These are phyloP conservation scores for Acanthamoeba castellanii DNA, from an alignment of 208 protist genomes.

Conservation along the genomic window DNA sequence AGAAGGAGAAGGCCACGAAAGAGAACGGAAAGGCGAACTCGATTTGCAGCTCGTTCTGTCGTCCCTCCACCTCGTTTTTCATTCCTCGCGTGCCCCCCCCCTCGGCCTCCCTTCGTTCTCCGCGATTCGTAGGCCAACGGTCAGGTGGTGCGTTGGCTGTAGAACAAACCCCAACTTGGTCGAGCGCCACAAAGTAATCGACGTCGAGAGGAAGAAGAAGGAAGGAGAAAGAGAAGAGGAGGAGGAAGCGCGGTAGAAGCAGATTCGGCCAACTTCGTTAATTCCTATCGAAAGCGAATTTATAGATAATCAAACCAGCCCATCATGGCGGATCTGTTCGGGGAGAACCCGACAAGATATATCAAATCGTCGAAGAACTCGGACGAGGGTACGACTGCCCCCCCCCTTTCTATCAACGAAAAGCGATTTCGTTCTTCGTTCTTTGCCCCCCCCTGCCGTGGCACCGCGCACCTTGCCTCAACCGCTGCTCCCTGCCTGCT, in stretches of 20 bases:
- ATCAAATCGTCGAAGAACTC: slow-evolving; percentile 52
- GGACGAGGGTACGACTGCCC: neutral
- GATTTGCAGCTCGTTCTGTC: neutral
- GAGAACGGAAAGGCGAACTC: neutral
- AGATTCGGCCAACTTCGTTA: too few relatives aligned
- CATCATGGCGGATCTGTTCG: slow-evolving; percentile 24
- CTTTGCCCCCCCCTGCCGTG: neutral
- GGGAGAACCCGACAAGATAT: slow-evolving; percentile 40
- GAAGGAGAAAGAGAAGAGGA: neutral
- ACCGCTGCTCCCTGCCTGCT: neutral
- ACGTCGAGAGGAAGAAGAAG: neutral
- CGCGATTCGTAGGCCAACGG: neutral
- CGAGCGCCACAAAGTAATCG: too few relatives aligned
- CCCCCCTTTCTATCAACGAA: neutral
- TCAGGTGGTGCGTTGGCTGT: neutral
- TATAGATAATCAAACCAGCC: too few relatives aligned
- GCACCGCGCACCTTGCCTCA: neutral
- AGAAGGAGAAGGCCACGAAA: neutral
- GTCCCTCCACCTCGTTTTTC: neutral
- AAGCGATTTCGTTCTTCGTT: neutral
- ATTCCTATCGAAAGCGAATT: too few relatives aligned
- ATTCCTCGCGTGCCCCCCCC: too few relatives aligned
- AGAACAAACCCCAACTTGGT: neutral
- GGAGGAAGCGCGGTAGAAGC: too few relatives aligned
- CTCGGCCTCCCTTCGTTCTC: neutral